Evolutionary conservation across 2,329 filamentous ascomycete species (phyloP), one percentile per base, ranked within the genome.

Genomic region (Cercospora sp.): DNA sequence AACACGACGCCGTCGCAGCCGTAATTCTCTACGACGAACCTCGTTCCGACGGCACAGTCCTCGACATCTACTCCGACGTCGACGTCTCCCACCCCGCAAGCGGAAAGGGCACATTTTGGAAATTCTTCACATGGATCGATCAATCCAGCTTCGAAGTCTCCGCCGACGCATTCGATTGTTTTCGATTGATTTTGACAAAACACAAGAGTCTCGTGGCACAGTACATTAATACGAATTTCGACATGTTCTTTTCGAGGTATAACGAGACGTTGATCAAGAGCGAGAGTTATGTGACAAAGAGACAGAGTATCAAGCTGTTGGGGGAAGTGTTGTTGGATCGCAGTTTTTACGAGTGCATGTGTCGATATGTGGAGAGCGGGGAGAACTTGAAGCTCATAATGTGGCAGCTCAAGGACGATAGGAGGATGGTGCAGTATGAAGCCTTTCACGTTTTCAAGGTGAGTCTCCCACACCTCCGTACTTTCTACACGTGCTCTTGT

Each of bases 341-440:
- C 53, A 93, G 94, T 71, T 98, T 99, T 81, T 99, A 99, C 83
- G 93, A 90, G 77, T 93, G 98, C 77, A 99, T 99, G 95, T 98
- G 94, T 66, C 89, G 91, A 70, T 99, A 98, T 78, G 95, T 99
- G 67, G 94, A 97, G 79, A 90, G 91, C 60, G 94, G 94, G 69
- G 94, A 98, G 78, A 94, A 99, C 78, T 87, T 99, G 74, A 99
- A 99, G 83, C 91, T 98, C 72, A 95, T 94, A 83, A 99, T 99
- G 95, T 98, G 97, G 80, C 85, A 99, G 68, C 84, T 99, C 69
- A 90, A 93, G 73, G 95, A 98, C 79, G 94, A 98, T 80, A 89
- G 94, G 74, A 95, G 97, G 81, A 99, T 99, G 94, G 95, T 99
- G 70, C 95, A 98, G 81, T 99, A 99, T 79, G 95, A 99, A 80